Percentiles rank a stretch among this genome's conserved stretches.
These are phyloP conservation scores for Arabis alpina DNA, from an alignment of 345 rosid species.

Conservation along the genomic window DNA sequence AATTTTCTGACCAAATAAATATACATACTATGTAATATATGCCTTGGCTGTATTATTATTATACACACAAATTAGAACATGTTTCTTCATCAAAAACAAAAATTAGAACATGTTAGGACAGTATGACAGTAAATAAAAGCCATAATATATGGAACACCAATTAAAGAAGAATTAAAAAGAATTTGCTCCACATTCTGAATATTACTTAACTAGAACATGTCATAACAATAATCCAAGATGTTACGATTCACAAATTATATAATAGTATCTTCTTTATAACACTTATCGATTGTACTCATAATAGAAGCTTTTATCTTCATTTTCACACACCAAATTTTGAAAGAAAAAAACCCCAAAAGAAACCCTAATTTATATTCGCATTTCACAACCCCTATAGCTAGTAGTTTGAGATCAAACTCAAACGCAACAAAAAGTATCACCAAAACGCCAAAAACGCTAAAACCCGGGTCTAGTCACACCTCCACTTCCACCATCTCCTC, in stretches of 20 bases:
- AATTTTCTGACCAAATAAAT: slow-evolving; percentile 17
- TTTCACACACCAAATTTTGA: slow-evolving; percentile 25
- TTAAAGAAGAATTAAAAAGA: slow-evolving; percentile 8
- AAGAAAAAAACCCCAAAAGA: background rate
- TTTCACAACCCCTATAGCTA: slow-evolving; percentile 22
- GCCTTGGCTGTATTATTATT: background rate
- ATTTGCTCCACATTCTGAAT: slow-evolving; percentile 1
- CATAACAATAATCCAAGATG: slow-evolving; percentile 2
- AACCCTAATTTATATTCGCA: slow-evolving; percentile 34
- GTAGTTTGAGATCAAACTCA: slow-evolving; percentile 21
- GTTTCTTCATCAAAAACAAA: background rate
- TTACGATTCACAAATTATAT: background rate
- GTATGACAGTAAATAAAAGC: background rate
- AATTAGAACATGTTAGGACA: too few species aligned
- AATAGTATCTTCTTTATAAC: background rate
- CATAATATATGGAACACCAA: background rate
- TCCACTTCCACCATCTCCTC: slow-evolving; percentile 30
- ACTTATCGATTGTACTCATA: slow-evolving; percentile 22
- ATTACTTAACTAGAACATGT: background rate
- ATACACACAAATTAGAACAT: slow-evolving; percentile 13
- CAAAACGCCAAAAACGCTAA: slow-evolving; percentile 40
- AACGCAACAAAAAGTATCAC: slow-evolving; percentile 38
- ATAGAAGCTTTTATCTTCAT: slow-evolving; percentile 3
- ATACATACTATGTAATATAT: background rate
- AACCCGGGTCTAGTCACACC: slow-evolving; percentile 53